Evolutionary conservation across 2,329 filamentous ascomycete genomes (phyloP), one percentile per base, ranked within the genome.

Genomic region (Cadophora sp.): DNA sequence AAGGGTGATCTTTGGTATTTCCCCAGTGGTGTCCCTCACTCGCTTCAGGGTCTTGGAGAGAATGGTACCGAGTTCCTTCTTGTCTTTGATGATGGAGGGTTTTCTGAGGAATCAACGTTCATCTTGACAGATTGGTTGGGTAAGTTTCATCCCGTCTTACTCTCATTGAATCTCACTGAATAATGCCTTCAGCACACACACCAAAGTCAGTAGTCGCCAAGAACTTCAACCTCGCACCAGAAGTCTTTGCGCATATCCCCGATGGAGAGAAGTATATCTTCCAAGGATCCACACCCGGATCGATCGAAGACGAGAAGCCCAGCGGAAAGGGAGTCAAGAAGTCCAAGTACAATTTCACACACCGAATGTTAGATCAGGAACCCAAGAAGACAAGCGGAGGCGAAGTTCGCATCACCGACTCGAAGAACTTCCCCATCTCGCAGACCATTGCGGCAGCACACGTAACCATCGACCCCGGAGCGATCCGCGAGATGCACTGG

Each of bases 1-100:
- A 90, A 91, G 76, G 92, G 92, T 5, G 92, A 94, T 70, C 78
- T 94, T 6, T 94, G 91, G 91, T 94, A 92, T 75, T 94, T 94
- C 80, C 91, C 92, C 24, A 87, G 88, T 12, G 92, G 92, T 12
- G 86, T 92, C 37, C 91, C 92, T n/a, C 92, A 94, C 78, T 92
- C 90, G 0, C 86, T 94, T 1, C 91, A 93, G 78, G 91, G 91
- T 0, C 81, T 93, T 1, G 84, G 87, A 53, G 82, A 84, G n/a
- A 89, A 91, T 61, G 91, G 87, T 27, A 87, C 85, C 3, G 87
- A 89, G 70, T 90, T 90, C 74, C 80, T 91, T 2, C 81, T 90
- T 40, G 82, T 90, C 67, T 89, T 88, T 69, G 86, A 89, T 68
- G 82, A 86, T 65, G 86, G 86, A 8, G 80, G 79, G 68, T 89